Base-by-base conservation (phyloP, 345 rosid genomes). In the Lepidium didymum region DNA sequence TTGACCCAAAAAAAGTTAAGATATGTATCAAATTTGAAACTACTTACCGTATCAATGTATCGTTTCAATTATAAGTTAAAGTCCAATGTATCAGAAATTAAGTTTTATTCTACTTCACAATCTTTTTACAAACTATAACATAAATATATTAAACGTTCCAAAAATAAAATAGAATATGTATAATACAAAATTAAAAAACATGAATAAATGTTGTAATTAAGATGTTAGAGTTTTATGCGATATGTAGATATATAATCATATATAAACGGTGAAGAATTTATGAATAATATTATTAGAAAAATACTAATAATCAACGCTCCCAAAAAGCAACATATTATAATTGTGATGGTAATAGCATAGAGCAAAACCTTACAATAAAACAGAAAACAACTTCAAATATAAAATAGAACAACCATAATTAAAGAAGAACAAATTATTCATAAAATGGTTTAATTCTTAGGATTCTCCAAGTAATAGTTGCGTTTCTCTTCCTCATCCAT, bases 401-500 rank as follows among this genome's bases (percentile, higher is more conserved):
- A 34, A 34, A 34, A 29, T 29, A 29, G 33, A 29, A 7, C 33
- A 29, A 29, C 7, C 33, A 29, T 8, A 33, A 67, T 51, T 11
- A 49, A 51, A 21, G n/a, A 12, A 21, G 34, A 58, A 37, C 25
- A 3, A 45, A 45, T 6, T 12, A 49, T 31, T 36, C 15, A 25
- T 38, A 3, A 21, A 7, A 61, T 52, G 34, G 45, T 4, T 79
- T 69, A 72, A 2, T 43, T 62, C 7, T 43, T 36, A 23, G 43
- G 57, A 52, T 82, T 74, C 76, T 81, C 79, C 77, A 75, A 68
- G 62, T 70, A 69, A 75, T 73, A 76, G 14, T 77, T 65, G 74
- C 83, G 76, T 74, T 86, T 92, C 60, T 92, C 98, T 54, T 89
- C 98, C 2, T 86, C 96, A 1, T 82, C 80, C 84, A 86, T 77